phyloP scores from a whole-genome alignment of 768 basidiomycete genomes.

The Termitomyces sp. region DNA sequence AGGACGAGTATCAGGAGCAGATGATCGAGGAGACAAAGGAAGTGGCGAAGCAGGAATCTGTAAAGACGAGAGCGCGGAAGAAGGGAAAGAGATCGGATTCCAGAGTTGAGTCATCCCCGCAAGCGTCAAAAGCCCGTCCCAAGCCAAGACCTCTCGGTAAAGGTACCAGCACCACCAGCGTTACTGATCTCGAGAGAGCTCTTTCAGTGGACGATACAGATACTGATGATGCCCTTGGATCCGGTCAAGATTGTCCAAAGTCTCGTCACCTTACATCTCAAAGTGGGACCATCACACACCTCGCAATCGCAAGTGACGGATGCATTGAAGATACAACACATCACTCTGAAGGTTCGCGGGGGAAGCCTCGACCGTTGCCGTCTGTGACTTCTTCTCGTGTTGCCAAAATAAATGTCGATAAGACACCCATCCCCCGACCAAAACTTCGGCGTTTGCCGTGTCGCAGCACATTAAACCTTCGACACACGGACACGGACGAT shows the following conservation, averaged over 20 bases:
- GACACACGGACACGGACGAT: neutral
- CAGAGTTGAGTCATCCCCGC: neutral
- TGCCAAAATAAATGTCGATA: neutral
- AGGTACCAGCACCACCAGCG: constrained; percentile 13
- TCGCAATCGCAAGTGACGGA: neutral
- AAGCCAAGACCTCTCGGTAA: constrained; percentile 23
- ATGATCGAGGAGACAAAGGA: constrained; percentile 11
- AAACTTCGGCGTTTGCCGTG: neutral
- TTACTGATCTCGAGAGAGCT: constrained; percentile 6
- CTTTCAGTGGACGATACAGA: neutral
- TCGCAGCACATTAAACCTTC: neutral
- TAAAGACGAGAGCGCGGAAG: constrained; percentile 4
- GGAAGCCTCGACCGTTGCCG: neutral
- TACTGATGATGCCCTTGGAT: neutral
- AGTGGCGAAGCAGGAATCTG: constrained; percentile 4
- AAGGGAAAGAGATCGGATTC: constrained; percentile 13
- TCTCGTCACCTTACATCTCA: neutral
- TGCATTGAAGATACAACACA: neutral
- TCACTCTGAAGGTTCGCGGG: neutral
- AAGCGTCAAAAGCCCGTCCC: constrained; percentile 13
- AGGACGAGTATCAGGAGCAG: constrained; percentile 18
- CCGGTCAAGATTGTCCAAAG: neutral
- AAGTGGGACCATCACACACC: neutral
- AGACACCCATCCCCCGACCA: neutral
- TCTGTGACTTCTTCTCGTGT: neutral